A percentile compares a stretch with the other conserved stretches of the same genome.
These are phyloP conservation scores for Ceriops decandra DNA, from an alignment of 345 rosid species.

Conservation along the genomic window DNA sequence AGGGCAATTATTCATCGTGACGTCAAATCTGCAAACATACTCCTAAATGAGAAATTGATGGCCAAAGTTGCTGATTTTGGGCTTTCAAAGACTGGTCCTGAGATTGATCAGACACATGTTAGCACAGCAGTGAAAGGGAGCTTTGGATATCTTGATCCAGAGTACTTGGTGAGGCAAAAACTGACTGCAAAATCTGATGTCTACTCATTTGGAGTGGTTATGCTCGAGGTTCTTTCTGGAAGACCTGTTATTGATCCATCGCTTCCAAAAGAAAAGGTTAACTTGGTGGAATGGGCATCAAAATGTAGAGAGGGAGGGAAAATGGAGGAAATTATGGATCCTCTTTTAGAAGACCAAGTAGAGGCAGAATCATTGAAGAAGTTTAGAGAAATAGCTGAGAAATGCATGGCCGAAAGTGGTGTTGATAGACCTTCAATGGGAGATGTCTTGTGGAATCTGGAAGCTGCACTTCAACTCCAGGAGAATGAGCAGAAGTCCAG, in stretches of 20 bases:
- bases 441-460: constrained; percentile 64
- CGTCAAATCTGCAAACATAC: constrained; percentile 69
- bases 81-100: constrained; percentile 62
- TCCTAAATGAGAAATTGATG: constrained; percentile 57
- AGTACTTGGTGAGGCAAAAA: constrained; percentile 52
- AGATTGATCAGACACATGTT: constrained; percentile 64
- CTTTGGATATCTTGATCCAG: constrained; percentile 69
- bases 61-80: constrained; percentile 82
- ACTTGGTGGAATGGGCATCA: constrained; percentile 55
- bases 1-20: constrained; percentile 64
- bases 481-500: constrained; percentile 32
- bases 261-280: constrained; percentile 48
- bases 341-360: constrained; percentile 37
- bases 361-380: constrained; percentile 48
- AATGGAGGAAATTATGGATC: constrained; percentile 46
- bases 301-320: constrained; percentile 34
- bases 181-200: constrained; percentile 60
- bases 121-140: constrained; percentile 78
- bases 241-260: constrained; percentile 61
- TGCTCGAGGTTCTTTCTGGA: constrained; percentile 56
- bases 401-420: constrained; percentile 51
- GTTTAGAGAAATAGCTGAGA: constrained; percentile 52
- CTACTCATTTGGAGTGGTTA: constrained; percentile 68
- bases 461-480: constrained; percentile 51
- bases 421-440: constrained; percentile 61